Percentiles rank a stretch among this genome's conserved stretches.
Evolutionary conservation across 2,329 filamentous ascomycete genomes (phyloP).

Genomic region (Epichloe uncinata): DNA sequence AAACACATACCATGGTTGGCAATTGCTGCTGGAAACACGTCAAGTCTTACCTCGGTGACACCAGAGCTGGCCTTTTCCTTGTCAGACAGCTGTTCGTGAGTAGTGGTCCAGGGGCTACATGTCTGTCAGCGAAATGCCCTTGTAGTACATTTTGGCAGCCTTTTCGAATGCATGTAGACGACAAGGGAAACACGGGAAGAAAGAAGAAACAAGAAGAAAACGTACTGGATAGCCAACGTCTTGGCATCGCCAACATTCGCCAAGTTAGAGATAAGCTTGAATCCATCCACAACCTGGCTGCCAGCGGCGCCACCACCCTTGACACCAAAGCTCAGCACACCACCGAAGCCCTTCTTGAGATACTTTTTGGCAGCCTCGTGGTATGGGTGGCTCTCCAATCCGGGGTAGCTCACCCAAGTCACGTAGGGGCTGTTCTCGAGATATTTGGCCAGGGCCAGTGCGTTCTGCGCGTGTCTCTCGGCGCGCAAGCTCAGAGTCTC

Average conservation of each 20-base stretch:
- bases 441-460: slow-evolving; percentile 67
- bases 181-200: background rate
- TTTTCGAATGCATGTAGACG: no score
- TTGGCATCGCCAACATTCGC: slow-evolving; percentile 96
- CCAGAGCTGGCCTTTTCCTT: slow-evolving; percentile 71
- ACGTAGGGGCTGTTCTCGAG: slow-evolving; percentile 74
- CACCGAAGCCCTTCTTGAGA: slow-evolving; percentile 70
- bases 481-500: slow-evolving; percentile 82
- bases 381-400: slow-evolving; percentile 67
- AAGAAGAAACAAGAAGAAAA: background rate
- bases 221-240: slow-evolving; percentile 73
- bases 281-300: slow-evolving; percentile 78
- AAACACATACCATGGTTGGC: background rate
- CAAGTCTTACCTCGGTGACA: slow-evolving; percentile 53
- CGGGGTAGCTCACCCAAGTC: slow-evolving; percentile 88
- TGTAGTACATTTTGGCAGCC: background rate
- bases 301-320: slow-evolving; percentile 79
- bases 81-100: slow-evolving; percentile 80
- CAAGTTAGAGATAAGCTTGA: slow-evolving; percentile 90
- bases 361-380: slow-evolving; percentile 80
- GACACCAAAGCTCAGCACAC: slow-evolving; percentile 85
- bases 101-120: slow-evolving; percentile 69
- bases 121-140: background rate
- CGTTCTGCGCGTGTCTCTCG: slow-evolving; percentile 78
- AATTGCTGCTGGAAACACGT: background rate